These are phyloP conservation scores for Ceratocystis eucalypticola DNA, from an alignment of 2,329 filamentous ascomycete species.

Conservation along the genomic window DNA sequence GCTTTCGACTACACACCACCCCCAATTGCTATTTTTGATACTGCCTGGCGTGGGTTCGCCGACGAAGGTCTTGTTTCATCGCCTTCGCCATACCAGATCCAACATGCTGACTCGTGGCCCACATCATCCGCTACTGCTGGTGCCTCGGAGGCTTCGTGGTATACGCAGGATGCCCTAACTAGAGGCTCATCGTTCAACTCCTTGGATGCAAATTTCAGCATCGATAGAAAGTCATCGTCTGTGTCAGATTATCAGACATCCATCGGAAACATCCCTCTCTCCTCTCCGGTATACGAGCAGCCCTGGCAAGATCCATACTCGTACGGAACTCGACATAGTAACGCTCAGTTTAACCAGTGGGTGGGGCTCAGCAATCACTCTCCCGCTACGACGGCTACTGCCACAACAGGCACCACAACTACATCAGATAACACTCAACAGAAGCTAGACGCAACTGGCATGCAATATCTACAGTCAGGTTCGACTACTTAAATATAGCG, in stretches of 20 bases:
- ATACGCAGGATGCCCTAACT: background rate
- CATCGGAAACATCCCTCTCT: background rate
- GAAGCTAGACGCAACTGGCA: background rate
- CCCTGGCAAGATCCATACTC: background rate
- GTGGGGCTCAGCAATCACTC: background rate
- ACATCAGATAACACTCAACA: background rate
- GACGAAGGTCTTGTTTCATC: background rate
- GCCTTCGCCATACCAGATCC: background rate
- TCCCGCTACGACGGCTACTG: background rate
- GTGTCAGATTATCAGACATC: conserved; percentile 3
- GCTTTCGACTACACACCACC: background rate
- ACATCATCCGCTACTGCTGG: background rate
- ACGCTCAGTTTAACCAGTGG: background rate
- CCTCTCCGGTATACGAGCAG: background rate
- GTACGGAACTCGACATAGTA: background rate
- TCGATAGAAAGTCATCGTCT: background rate
- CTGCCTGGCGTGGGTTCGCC: background rate
- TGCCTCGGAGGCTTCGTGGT: background rate
- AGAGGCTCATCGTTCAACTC: background rate
- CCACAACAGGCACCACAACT: background rate
- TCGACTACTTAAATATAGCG: too few relatives aligned
- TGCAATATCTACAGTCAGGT: background rate
- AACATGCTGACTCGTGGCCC: background rate
- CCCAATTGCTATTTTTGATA: background rate
- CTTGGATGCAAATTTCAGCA: background rate